Evolutionary conservation across 805 yeast genomes (phyloP).

Genomic region (Ascoidea asiatica): DNA sequence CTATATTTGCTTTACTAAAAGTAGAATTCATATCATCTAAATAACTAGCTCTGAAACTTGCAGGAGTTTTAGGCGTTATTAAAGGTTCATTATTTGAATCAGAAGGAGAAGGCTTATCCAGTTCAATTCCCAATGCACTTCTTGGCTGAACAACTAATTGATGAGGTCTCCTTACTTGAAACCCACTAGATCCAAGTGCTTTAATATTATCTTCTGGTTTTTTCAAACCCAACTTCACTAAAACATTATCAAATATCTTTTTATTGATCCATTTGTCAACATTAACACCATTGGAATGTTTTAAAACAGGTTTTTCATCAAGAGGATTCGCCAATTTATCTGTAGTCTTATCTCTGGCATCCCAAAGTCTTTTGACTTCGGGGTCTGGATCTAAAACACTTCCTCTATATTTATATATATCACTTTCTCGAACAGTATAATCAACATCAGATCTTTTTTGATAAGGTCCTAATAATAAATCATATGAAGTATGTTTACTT

Average conservation of each 20-base stretch:
- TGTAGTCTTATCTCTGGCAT: slow-evolving; percentile 25
- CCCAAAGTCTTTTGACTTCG: slow-evolving; percentile 39
- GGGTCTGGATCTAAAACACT: slow-evolving; percentile 31
- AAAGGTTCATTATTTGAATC: too few species aligned
- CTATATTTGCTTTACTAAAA: too few species aligned
- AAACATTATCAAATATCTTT: neutral
- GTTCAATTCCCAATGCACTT: too few species aligned
- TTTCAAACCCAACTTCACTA: neutral
- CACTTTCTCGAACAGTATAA: slow-evolving; percentile 50
- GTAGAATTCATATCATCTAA: too few species aligned
- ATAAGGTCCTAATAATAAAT: slow-evolving; percentile 2
- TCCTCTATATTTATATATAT: slow-evolving; percentile 27
- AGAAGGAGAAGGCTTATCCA: too few species aligned
- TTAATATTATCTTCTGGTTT: neutral
- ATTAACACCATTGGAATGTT: neutral
- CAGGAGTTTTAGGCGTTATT: too few species aligned
- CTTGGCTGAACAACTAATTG: slow-evolving; percentile 10
- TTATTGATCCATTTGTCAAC: neutral
- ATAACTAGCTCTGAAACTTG: too few species aligned
- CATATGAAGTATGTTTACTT: slow-evolving; percentile 3
- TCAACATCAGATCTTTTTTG: slow-evolving; percentile 20
- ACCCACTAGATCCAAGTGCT: slow-evolving; percentile 9
- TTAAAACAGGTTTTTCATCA: neutral
- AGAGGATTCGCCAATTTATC: slow-evolving; percentile 3
- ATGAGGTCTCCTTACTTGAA: slow-evolving; percentile 19